Evolutionary conservation across 257 asterid species (phyloP), one percentile per base, ranked within the genome.

Genomic region (Nyctanthes arbortristis): DNA sequence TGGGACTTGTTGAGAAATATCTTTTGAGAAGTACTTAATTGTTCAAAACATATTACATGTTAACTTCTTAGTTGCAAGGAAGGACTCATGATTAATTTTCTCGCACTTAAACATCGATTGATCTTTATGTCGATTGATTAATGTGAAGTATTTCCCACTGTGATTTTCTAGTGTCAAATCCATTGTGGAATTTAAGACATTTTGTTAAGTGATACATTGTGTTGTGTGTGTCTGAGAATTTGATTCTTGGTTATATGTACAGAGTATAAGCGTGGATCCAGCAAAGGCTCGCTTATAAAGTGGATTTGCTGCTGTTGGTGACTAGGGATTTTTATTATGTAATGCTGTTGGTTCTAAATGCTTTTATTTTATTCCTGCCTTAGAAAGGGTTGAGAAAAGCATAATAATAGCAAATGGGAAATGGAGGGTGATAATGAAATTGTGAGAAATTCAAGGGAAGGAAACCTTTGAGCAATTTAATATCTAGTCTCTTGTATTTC

Each of bases 201-300:
- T n/a, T n/a, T n/a, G n/a, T n/a, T n/a, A n/a, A n/a, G n/a, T n/a
- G n/a, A n/a, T n/a, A 39, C 49, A 14, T 39, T 39, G 6, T 55
- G 13, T 27, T 25, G 52, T 62, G 54, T 33, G 18, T 12, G 1
- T 31, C 63, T 66, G 32, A 71, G 61, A 35, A 7, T n/a, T 5
- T 45, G 0, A 5, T 10, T 61, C 47, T 43, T 71, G 49, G 28
- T 65, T 65, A 34, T 72, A n/a, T n/a, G n/a, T n/a, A 78, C 80
- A 92, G 98, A 90, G 96, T 70, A 71, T 64, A 31, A 70, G 79
- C 3, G 47, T 11, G 60, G 83, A 78, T 57, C 77, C 71, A 27
- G 79, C 76, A 7, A 84, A 80, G 84, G 81, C 98, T 4, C 90
- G 98, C 39, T 47, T 92, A 22, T 92, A 75, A 89, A 83, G 71